Percentiles rank a stretch among this genome's conserved stretches.
Conservation (phyloP, 352 stramenopile genomes). For the Globisporangium emineosum region DNA sequence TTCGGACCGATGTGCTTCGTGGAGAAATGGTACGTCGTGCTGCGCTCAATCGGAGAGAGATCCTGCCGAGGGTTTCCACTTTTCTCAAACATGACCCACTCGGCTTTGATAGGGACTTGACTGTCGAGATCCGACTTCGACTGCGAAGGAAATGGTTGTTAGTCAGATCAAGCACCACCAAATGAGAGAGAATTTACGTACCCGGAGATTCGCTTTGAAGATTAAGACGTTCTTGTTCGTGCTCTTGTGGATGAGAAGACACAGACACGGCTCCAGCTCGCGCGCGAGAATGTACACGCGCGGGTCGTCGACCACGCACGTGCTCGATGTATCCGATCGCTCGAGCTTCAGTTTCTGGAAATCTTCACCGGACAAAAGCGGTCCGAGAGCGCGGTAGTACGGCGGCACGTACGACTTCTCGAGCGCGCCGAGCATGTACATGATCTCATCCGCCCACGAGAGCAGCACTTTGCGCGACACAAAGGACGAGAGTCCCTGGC, state of each 20-base stretch:
- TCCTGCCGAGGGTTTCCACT: slow-evolving; percentile 47
- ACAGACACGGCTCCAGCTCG: slow-evolving; percentile 47
- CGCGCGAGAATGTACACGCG: slow-evolving; percentile 44
- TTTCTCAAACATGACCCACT: slow-evolving; percentile 77
- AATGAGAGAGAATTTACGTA: slow-evolving; percentile 6
- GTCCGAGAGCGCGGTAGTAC: slow-evolving; percentile 52
- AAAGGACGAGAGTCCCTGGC: slow-evolving; percentile 29
- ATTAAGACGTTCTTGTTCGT: slow-evolving; percentile 56
- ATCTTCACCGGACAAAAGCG: slow-evolving; percentile 34
- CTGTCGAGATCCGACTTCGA: slow-evolving; percentile 32
- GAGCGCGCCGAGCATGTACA: slow-evolving; percentile 36
- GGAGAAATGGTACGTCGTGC: slow-evolving; percentile 52
- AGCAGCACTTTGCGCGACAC: slow-evolving; percentile 39
- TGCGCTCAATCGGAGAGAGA: slow-evolving; percentile 48
- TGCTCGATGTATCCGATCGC: slow-evolving; percentile 24
- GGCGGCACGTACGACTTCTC: slow-evolving; percentile 44
- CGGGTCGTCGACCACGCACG: slow-evolving; percentile 30
- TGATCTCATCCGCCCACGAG: slow-evolving; percentile 54
- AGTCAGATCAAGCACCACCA: neutral
- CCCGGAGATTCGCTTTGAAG: slow-evolving; percentile 37
- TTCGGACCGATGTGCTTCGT: slow-evolving; percentile 37
- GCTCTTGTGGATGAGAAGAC: slow-evolving; percentile 57
- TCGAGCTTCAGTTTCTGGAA: slow-evolving; percentile 47
- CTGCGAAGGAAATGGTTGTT: slow-evolving; percentile 6
- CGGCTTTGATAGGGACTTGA: slow-evolving; percentile 35